Conservation (phyloP, 2,329 filamentous ascomycete species). For the Exophiala bonariae region DNA sequence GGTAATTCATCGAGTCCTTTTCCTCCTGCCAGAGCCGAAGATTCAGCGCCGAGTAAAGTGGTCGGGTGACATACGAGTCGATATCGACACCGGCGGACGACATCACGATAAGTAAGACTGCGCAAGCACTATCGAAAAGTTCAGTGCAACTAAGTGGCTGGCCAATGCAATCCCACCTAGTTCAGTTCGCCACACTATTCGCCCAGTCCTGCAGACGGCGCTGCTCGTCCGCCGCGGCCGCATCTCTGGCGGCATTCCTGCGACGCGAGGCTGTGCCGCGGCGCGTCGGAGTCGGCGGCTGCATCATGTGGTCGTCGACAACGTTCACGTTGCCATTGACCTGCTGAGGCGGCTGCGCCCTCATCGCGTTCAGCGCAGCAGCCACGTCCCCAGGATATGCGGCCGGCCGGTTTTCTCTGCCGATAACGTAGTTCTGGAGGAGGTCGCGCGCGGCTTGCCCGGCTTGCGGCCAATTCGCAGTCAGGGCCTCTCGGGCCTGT, state of each 20-base stretch:
- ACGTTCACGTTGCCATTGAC: conserved; percentile 1
- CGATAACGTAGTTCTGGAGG: conserved; percentile 24
- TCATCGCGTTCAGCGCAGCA: conserved; percentile 3
- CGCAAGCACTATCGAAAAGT: too few species aligned
- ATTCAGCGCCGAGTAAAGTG: too few species aligned
- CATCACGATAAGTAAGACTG: too few species aligned
- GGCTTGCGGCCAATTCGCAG: conserved; percentile 34
- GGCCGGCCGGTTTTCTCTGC: conserved; percentile 26
- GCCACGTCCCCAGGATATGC: conserved; percentile 14
- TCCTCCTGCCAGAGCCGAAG: too few species aligned
- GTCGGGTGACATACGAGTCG: too few species aligned
- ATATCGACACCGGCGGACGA: too few species aligned
- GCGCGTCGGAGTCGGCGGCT: conserved; percentile 37
- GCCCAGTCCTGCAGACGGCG: conserved; percentile 23
- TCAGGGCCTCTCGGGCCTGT: conserved; percentile 35
- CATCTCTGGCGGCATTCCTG: conserved; percentile 48
- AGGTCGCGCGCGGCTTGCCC: conserved; percentile 33
- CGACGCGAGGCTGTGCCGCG: too few species aligned
- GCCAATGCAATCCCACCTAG: too few species aligned
- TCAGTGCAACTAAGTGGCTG: too few species aligned
- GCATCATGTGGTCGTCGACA: conserved; percentile 27
- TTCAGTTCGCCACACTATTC: conserved; percentile 12
- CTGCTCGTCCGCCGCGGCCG: conserved; percentile 16
- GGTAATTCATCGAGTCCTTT: too few species aligned
- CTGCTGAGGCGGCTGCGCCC: conserved; percentile 5